Conservation (phyloP, 192 early-diverging fungal genomes). For the Coemansia sp. region DNA sequence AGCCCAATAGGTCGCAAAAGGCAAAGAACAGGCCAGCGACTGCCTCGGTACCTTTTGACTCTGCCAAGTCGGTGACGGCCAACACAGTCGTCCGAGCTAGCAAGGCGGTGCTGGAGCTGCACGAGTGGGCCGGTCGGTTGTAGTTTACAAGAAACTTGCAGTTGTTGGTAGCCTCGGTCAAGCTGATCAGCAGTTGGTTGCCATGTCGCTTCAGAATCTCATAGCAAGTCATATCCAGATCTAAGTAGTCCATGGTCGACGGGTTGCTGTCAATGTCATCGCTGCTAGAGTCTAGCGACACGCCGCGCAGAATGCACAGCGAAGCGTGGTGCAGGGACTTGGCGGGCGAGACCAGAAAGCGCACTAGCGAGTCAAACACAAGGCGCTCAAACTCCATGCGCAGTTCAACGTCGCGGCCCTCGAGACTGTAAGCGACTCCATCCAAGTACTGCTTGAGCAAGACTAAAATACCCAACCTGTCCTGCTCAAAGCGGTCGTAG, state of each 20-base stretch:
- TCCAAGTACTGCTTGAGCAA: conserved; percentile 25
- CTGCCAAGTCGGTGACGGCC: conserved; percentile 13
- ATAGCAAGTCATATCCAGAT: conserved; percentile 38
- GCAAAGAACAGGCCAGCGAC: conserved; percentile 43
- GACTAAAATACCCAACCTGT: conserved; percentile 5
- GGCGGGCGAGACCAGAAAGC: conserved; percentile 32
- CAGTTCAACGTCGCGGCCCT: conserved; percentile 11
- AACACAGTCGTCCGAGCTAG: conserved; percentile 27
- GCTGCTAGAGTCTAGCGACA: conserved; percentile 9
- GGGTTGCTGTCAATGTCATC: background rate
- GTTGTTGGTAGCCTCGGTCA: conserved; percentile 29
- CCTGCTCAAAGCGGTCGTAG: conserved; percentile 22
- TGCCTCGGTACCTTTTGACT: conserved; percentile 15
- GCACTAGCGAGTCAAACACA: conserved; percentile 18
- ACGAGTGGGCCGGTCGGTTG: conserved; percentile 36
- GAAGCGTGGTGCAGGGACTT: conserved; percentile 13
- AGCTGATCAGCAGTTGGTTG: conserved; percentile 16
- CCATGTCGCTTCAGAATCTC: conserved; percentile 35
- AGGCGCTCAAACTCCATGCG: conserved; percentile 29
- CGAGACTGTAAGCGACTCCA: conserved; percentile 17
- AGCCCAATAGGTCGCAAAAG: conserved; percentile 36
- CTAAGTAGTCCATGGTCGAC: conserved; percentile 12
- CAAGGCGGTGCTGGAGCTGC: conserved; percentile 29
- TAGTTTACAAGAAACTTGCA: conserved; percentile 39
- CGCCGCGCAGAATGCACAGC: conserved; percentile 22